These are phyloP conservation scores for Ophiostoma australiae DNA, from an alignment of 2,329 filamentous ascomycete genomes.

Conservation along the genomic window DNA sequence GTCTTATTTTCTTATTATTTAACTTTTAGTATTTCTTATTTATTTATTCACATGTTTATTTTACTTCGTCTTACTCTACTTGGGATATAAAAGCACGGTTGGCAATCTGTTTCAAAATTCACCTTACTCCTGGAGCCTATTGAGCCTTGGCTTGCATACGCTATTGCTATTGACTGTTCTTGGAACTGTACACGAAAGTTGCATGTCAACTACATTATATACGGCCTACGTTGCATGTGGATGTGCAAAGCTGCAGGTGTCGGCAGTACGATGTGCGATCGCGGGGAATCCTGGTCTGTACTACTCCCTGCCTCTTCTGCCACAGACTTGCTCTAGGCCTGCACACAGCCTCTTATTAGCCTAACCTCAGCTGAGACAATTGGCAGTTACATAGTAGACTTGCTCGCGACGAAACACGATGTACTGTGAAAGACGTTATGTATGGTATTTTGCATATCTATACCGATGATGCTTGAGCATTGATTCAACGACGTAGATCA, in stretches of 20 bases:
- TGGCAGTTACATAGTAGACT: neutral
- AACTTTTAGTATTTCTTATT: neutral
- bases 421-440: neutral
- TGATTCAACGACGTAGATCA: too few relatives aligned
- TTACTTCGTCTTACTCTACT: neutral
- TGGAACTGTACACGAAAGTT: neutral
- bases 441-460: neutral
- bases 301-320: neutral
- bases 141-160: too few relatives aligned
- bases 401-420: neutral
- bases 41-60: neutral
- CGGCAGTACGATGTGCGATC: neutral
- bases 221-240: neutral
- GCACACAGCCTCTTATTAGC: too few relatives aligned
- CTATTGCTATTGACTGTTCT: too few relatives aligned
- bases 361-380: neutral
- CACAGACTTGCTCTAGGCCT: too few relatives aligned
- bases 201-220: neutral
- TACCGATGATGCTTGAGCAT: too few relatives aligned
- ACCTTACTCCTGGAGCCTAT: neutral
- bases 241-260: neutral
- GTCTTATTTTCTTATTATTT: neutral
- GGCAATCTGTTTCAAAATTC: neutral
- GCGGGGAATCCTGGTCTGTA: constrained; percentile 2
- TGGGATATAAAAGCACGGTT: neutral